Base-by-base conservation (phyloP, 2,329 filamentous ascomycete genomes). In the Sporothrix euskadiensis region DNA sequence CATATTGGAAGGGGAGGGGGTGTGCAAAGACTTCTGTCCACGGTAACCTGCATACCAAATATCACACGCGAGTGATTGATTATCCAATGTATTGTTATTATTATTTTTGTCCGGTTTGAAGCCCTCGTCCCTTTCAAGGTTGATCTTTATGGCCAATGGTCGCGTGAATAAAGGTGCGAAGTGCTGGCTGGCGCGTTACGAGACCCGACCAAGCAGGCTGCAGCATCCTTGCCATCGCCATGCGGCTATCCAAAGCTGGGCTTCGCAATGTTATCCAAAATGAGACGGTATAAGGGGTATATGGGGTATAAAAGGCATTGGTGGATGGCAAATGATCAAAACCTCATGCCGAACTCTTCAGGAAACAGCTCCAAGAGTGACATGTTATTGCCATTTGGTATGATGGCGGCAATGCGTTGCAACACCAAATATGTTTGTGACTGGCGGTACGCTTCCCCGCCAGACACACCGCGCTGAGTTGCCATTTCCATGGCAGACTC, bases 371-470 rank as follows among this genome's bases (percentile, higher is more conserved):
- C 61, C 6, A 66, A 14, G 6, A 47, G 19, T 16, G 44, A 49
- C 65, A 16, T 19, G 2, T 52, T 35, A 12, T 35, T 30, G 44
- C 32, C n/a, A 8, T 22, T 4, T n/a, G 65, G 65, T 4, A 52
- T 35, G 65, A 52, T 26, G 7, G 54, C 10, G 7, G 66, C 66
- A 39, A 69, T 71, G 16, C 68, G 57, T 26, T 68, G 72, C 30
- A 73, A 26, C 14, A 39, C 41, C 12, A n/a, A n/a, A 30, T 57
- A 74, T 9, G 73, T 72, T 7, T n/a, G 69, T 16, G 73, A 41
- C 30, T 41, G 7, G 8, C 26, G 44, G 30, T 56, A 74, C 1
- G 6, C 9, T n/a, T 8, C 16, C 44, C 54, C 65, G 4, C 47
- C 30, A 8, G 12, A n/a, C 12, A 14, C 9, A 3, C 54, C 70